Evolutionary conservation across 23 red algal species (phyloP).

Genomic region (Gracilaria domingensis): DNA sequence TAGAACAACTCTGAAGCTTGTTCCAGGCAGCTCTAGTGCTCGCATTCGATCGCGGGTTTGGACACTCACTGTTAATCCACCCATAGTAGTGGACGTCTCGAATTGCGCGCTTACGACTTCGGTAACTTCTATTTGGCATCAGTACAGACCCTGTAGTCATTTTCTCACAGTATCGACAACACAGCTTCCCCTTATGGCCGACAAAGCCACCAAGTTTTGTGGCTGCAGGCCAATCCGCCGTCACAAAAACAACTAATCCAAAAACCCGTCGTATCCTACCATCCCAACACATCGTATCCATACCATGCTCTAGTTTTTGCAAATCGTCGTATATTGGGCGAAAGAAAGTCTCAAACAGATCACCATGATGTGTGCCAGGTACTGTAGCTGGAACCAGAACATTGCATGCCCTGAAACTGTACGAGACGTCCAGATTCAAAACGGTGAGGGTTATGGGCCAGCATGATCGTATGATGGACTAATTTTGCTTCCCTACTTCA

Average conservation of each 20-base stretch:
- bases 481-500: too few relatives aligned
- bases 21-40: neutral
- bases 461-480: neutral
- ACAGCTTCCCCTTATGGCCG: neutral
- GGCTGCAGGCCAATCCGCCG: neutral
- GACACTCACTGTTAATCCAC: conserved; percentile 19
- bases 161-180: conserved; percentile 10
- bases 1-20: too few relatives aligned
- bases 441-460: conserved; percentile 5
- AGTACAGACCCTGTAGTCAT: neutral
- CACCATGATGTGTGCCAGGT: neutral
- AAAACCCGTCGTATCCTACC: neutral
- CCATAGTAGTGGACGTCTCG: neutral
- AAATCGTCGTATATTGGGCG: conserved; percentile 1
- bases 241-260: neutral
- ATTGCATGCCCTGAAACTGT: conserved; percentile 13
- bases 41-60: conserved; percentile 1
- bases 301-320: conserved; percentile 1
- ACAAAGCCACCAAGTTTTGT: conserved; percentile 3
- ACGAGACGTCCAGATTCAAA: neutral
- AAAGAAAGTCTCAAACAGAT: conserved; percentile 21
- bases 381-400: neutral
- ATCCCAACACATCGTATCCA: conserved; percentile 11
- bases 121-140: neutral
- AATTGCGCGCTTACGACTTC: neutral